Percentiles rank a stretch among this genome's conserved stretches.
Conservation (phyloP, 2,329 filamentous ascomycete genomes). For the Trichoderma koningii region DNA sequence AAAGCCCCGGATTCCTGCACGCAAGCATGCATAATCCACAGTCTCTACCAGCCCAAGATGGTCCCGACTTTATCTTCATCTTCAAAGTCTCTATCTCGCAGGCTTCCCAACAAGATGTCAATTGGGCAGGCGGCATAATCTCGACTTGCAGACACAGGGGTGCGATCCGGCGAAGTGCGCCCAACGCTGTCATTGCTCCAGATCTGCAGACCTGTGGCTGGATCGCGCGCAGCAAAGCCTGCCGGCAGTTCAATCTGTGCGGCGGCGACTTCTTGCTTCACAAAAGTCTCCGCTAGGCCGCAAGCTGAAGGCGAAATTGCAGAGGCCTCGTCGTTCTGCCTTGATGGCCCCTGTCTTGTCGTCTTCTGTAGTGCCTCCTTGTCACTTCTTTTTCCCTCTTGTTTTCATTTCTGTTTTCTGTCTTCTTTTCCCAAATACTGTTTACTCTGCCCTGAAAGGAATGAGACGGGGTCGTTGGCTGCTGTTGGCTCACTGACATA, state of each 20-base stretch:
- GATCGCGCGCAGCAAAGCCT: conserved; percentile 8
- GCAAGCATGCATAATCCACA: not conserved
- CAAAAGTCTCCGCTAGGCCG: conserved; percentile 14
- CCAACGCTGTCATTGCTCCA: conserved; percentile 11
- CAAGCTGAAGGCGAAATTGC: not conserved
- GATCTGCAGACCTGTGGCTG: conserved; percentile 2
- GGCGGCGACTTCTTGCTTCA: conserved; percentile 3
- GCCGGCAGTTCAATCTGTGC: conserved; percentile 21
- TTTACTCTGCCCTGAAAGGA: not conserved
- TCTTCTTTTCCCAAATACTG: not conserved
- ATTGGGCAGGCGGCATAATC: not conserved
- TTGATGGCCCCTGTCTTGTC: not conserved
- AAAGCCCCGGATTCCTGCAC: no score
- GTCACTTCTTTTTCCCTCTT: not conserved
- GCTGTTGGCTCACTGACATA: conserved; percentile 20
- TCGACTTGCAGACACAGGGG: not conserved
- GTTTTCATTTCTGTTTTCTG: not conserved
- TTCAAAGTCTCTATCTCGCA: not conserved
- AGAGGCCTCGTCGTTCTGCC: not conserved
- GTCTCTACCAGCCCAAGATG: not conserved
- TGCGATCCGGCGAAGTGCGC: not conserved
- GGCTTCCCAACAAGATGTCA: not conserved
- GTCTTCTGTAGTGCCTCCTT: not conserved
- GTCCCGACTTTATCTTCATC: not conserved
- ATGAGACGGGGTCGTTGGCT: conserved; percentile 6